Conservation (phyloP, 139 green algal genomes). For the Zygnema circumcarinatum region DNA sequence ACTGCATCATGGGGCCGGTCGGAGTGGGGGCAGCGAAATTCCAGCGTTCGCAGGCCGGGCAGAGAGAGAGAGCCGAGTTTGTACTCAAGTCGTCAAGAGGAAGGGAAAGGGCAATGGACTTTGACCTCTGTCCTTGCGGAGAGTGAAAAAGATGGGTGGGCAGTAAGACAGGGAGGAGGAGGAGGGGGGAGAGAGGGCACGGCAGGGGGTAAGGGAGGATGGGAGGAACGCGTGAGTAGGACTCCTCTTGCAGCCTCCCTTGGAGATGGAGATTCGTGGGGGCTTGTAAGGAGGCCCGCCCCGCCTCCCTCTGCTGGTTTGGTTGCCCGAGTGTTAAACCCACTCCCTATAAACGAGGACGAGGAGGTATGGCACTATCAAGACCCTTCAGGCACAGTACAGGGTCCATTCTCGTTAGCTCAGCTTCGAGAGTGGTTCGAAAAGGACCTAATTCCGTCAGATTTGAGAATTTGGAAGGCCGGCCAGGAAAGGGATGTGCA, state of each 20-base stretch:
- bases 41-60: not conserved
- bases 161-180: no score
- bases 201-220: no score
- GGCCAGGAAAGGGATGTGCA: not conserved
- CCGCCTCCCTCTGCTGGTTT: no score
- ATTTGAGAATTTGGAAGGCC: conserved; percentile 67
- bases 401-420: conserved; percentile 77
- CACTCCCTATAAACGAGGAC: not conserved
- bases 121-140: no score
- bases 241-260: no score
- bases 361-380: conserved; percentile 72
- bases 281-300: no score
- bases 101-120: no score
- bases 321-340: not conserved
- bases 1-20: not conserved
- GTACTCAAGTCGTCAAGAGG: no score
- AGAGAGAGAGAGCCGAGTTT: not conserved
- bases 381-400: conserved; percentile 68
- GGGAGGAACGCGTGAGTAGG: no score
- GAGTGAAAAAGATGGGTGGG: no score
- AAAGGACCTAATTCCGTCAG: conserved; percentile 72
- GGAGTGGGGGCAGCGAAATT: not conserved
- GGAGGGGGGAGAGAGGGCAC: no score
- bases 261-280: no score
- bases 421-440: conserved; percentile 85